These are phyloP conservation scores for Elaeagnus macrophylla DNA, from an alignment of 306 rosid species.

Conservation along the genomic window DNA sequence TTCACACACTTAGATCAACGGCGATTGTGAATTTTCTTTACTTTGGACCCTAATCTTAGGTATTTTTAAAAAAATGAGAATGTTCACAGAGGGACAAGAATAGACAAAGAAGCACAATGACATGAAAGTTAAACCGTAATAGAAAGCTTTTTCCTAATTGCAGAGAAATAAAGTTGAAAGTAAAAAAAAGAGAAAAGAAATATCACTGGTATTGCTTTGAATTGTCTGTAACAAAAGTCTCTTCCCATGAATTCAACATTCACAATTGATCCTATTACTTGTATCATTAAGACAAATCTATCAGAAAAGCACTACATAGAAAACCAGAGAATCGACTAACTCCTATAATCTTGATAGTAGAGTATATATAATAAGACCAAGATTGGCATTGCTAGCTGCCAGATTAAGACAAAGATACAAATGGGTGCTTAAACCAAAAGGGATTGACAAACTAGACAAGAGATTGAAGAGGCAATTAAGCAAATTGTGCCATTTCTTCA, in stretches of 20 bases:
- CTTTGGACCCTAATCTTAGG: no score
- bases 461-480: no score
- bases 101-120: constrained; percentile 1
- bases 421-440: constrained; percentile 28
- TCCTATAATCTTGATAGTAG: constrained; percentile 45
- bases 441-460: constrained; percentile 19
- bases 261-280: constrained; percentile 53
- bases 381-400: constrained; percentile 34
- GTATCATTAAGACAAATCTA: constrained; percentile 45
- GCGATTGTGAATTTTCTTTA: no score
- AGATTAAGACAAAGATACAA: constrained; percentile 21
- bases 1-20: no score
- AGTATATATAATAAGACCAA: constrained; percentile 34
- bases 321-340: constrained; percentile 43
- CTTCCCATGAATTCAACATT: constrained; percentile 42
- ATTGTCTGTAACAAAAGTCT: constrained; percentile 40
- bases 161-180: neutral
- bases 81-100: constrained; percentile 40
- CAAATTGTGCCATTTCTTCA: no score
- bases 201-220: constrained; percentile 46
- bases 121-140: constrained; percentile 44
- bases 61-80: no score
- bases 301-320: constrained; percentile 4
- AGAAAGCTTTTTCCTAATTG: constrained; percentile 23
- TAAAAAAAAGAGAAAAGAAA: constrained; percentile 25